phyloP scores from a whole-genome alignment of 2,329 filamentous ascomycete genomes.

The Dothiorella sarmentorum region DNA sequence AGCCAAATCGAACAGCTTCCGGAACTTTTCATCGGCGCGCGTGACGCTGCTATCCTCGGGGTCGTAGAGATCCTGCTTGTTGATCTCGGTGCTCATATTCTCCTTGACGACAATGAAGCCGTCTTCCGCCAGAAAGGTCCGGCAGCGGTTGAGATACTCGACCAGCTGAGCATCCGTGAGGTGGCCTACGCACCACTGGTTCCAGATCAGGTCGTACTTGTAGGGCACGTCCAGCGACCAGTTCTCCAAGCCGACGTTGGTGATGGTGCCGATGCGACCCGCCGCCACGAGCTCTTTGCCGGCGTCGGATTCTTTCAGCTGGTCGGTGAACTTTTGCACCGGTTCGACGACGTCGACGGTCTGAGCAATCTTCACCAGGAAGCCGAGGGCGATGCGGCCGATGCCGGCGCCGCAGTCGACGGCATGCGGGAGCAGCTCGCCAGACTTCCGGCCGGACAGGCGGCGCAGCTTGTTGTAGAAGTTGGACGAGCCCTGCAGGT shows the following conservation, averaged over 20 bases:
- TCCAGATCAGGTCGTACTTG: conserved; percentile 79
- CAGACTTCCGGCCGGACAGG: conserved; percentile 21
- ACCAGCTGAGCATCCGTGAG: conserved; percentile 71
- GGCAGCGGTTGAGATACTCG: conserved; percentile 61
- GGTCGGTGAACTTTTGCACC: conserved; percentile 71
- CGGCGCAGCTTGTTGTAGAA: conserved; percentile 66
- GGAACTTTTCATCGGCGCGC: conserved; percentile 69
- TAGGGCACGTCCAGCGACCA: conserved; percentile 51
- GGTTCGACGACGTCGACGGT: conserved; percentile 83
- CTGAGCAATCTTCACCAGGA: conserved; percentile 68
- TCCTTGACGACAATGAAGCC: conserved; percentile 74
- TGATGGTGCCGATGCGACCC: conserved; percentile 60
- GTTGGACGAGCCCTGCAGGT: conserved; percentile 66
- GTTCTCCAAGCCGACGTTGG: conserved; percentile 69
- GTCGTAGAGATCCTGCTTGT: conserved; percentile 67
- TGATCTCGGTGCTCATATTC: conserved; percentile 60
- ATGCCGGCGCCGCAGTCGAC: conserved; percentile 68
- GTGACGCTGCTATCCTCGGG: conserved; percentile 74
- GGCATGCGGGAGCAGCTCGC: conserved; percentile 34
- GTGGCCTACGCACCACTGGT: conserved; percentile 86
- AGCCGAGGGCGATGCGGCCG: conserved; percentile 73
- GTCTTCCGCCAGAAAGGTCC: conserved; percentile 24
- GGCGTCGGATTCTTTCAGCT: conserved; percentile 43
- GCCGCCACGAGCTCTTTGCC: conserved; percentile 34
- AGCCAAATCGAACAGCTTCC: conserved; percentile 64